phyloP scores from a whole-genome alignment of 345 rosid genomes.

The Salix brachista region DNA sequence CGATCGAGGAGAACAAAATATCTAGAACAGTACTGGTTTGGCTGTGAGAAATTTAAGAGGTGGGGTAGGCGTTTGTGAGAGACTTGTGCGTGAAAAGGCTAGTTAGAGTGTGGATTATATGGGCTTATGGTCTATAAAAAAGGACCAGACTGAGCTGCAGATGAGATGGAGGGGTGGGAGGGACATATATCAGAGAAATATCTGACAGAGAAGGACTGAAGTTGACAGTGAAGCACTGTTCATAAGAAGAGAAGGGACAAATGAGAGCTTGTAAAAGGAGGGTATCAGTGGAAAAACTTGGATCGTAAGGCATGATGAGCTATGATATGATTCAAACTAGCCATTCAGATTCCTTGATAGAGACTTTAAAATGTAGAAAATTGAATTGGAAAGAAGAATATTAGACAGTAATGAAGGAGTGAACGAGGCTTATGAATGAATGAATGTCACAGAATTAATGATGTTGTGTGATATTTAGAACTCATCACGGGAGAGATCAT shows the following conservation, averaged over 20 bases:
- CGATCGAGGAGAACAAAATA: conserved; percentile 15
- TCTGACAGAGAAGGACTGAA: conserved; percentile 76
- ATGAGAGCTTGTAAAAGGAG: conserved; percentile 51
- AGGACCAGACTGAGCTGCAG: conserved; percentile 11
- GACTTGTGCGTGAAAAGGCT: not conserved
- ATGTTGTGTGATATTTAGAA: conserved; percentile 18
- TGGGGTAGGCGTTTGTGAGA: conserved; percentile 14
- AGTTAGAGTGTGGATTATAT: not conserved
- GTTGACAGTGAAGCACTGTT: conserved; percentile 52
- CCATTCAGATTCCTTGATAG: not conserved
- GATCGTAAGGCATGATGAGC: conserved; percentile 48
- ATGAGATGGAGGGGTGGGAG: conserved; percentile 17
- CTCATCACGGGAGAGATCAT: conserved; percentile 4
- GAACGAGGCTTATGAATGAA: conserved; percentile 27
- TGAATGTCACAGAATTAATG: conserved; percentile 22
- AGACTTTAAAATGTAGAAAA: conserved; percentile 1
- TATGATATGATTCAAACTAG: conserved; percentile 1
- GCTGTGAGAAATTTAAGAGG: not conserved
- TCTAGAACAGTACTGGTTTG: not conserved
- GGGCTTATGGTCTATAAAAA: conserved; percentile 16
- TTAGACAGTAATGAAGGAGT: not conserved
- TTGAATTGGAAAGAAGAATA: conserved; percentile 8
- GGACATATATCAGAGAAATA: conserved; percentile 54
- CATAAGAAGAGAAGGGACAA: conserved; percentile 69
- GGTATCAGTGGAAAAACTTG: conserved; percentile 55